Evolutionary conservation across 257 asterid species (phyloP).

Genomic region (Ocimum tenuiflorum): DNA sequence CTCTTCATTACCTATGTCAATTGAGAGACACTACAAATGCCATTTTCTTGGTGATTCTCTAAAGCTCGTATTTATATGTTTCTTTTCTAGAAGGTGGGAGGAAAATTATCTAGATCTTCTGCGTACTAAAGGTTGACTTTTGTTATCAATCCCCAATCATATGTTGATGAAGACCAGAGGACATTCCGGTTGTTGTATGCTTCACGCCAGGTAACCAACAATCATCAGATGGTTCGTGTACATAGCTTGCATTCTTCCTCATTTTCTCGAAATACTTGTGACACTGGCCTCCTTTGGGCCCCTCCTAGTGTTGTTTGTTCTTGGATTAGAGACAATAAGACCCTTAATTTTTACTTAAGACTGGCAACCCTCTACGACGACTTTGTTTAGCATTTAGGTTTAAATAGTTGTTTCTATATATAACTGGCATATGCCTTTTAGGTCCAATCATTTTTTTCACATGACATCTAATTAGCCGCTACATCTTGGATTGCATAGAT

Average conservation of each 20-base stretch:
- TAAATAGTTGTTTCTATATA: not conserved
- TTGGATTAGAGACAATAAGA: not conserved
- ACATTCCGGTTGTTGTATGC: conserved; percentile 14
- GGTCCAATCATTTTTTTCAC: not conserved
- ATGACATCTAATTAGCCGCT: not conserved
- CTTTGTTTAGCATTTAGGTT: not conserved
- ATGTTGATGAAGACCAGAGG: conserved; percentile 5
- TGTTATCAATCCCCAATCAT: conserved; percentile 12
- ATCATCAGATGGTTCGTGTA: not conserved
- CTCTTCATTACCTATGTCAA: not conserved
- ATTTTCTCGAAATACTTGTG: not conserved
- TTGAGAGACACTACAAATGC: not conserved
- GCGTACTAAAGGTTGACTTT: not conserved
- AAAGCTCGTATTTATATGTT: not conserved
- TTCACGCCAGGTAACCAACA: conserved; percentile 21
- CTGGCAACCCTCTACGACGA: not conserved
- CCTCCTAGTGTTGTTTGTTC: not conserved
- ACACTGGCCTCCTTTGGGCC: conserved; percentile 2
- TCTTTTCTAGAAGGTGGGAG: not conserved
- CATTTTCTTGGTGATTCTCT: not conserved
- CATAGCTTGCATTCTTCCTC: not conserved
- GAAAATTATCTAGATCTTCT: conserved; percentile 4
- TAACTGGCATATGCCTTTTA: not conserved
- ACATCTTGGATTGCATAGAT: not conserved
- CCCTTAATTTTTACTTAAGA: not conserved